phyloP scores from a whole-genome alignment of 805 yeast genomes.

The Teunomyces lycoperdinae region DNA sequence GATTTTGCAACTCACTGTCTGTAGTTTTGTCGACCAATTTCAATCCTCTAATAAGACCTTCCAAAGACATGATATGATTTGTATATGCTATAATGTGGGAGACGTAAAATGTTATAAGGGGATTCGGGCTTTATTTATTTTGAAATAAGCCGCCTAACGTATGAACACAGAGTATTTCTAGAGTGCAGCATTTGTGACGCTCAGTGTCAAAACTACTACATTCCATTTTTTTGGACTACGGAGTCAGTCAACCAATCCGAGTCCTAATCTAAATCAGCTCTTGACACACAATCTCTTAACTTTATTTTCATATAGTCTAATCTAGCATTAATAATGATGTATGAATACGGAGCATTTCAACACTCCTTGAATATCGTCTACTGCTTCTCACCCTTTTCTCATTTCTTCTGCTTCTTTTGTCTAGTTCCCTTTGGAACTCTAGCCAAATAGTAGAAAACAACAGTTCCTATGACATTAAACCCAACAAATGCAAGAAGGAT shows the following conservation, averaged over 20 bases:
- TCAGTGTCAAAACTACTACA: not conserved
- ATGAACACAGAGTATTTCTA: not conserved
- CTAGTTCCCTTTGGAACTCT: constrained; percentile 38
- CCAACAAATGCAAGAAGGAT: constrained; percentile 24
- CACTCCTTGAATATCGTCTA: not conserved
- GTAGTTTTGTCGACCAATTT: constrained; percentile 6
- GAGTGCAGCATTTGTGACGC: not conserved
- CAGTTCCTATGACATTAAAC: constrained; percentile 24
- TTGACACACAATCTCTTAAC: no score
- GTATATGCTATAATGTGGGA: not conserved
- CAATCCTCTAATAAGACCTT: constrained; percentile 11
- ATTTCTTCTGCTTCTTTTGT: constrained; percentile 12
- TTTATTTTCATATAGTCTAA: not conserved
- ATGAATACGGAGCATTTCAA: not conserved
- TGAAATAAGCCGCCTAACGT: not conserved
- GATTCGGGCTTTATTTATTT: not conserved
- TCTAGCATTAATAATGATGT: not conserved
- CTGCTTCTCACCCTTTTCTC: not conserved
- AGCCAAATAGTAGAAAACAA: constrained; percentile 38
- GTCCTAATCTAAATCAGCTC: not conserved
- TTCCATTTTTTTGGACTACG: not conserved
- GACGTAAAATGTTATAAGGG: not conserved
- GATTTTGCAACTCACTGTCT: constrained; percentile 7
- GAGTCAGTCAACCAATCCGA: not conserved
- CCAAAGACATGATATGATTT: not conserved